Evolutionary conservation across 2,329 filamentous ascomycete genomes (phyloP), one percentile per base, ranked within the genome.

Genomic region (Colletotrichum graminicola): DNA sequence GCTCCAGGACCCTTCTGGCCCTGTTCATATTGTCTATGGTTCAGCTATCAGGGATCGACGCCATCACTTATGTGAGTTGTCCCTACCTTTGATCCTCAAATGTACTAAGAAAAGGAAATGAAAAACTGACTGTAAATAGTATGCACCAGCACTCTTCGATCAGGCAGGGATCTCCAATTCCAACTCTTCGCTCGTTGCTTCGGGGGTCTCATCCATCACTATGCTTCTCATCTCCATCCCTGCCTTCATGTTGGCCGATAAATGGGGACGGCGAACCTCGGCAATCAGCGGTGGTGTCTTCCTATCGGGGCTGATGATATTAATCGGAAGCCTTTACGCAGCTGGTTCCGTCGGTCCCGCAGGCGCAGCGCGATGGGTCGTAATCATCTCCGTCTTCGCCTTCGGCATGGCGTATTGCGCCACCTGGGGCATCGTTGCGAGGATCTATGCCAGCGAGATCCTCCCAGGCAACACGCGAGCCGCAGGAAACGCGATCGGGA

Each of bases 11-110:
- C 0, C 77, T 83, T 0, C 78, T 91, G 23, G 88, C 84, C 0
- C 80, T 88, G 0, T 90, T 90, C 72, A 77, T 90, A 63, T 84
- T 91, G 76, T 85, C 82, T 1, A 88, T 90, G 83, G 84, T 88
- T 41, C 90, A 92, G 74, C 79, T 91, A 0, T 87, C 83, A 36
- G 89, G 90, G 0, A 91, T 91, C 61, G 90, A 92, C 73, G 89
- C 87, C 0, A 84, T 91, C 6, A 81, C 90, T 32, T 91, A 90
- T 69, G 87, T 88, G 76, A 76, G 84, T 80, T 26, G 36, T 5
- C 26, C 5, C 34, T 52, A 16, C 3, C 8, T 14, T 71, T 12
- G 56, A 14, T 14, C 21, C 23, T 14, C 23, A 10, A 2, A 26
- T 10, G 8, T 6, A 8, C 6, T 5, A 7, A 47, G 21, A 47